Conservation (phyloP, 768 basidiomycete genomes). For the Leccinellum luteum region DNA sequence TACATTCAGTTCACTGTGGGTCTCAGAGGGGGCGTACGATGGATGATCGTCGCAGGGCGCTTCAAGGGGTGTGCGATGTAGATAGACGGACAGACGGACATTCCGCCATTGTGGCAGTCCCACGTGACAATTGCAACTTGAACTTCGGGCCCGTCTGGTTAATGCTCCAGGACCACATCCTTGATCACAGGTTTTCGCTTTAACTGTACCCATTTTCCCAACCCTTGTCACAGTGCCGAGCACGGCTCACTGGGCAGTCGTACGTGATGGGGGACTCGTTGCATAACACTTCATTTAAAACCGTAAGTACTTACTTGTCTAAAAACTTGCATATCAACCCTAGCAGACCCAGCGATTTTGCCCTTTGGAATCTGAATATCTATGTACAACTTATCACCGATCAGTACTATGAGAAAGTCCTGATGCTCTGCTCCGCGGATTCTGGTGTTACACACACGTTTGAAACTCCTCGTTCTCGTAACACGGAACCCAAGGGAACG, state of each 20-base stretch:
- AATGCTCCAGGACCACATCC: background rate
- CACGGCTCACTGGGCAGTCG: background rate
- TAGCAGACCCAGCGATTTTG: background rate
- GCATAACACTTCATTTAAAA: background rate
- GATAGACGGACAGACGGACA: background rate
- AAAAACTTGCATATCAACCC: background rate
- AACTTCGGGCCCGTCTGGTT: too few species aligned
- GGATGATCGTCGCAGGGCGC: background rate
- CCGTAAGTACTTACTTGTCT: background rate
- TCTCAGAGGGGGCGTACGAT: background rate
- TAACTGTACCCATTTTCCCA: background rate
- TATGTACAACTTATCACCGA: background rate
- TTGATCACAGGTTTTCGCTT: background rate
- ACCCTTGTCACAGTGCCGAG: background rate
- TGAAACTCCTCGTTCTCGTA: background rate
- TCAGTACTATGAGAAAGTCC: background rate
- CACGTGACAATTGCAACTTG: background rate
- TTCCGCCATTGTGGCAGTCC: background rate
- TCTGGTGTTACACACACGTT: background rate
- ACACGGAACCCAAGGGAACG: background rate
- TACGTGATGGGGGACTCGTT: background rate
- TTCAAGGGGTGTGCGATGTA: background rate
- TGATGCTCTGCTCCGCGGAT: background rate
- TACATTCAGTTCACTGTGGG: constrained; percentile 12
- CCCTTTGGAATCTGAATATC: background rate